Conservation (phyloP, 257 asterid genomes). For the Oldenlandia corymbosa region DNA sequence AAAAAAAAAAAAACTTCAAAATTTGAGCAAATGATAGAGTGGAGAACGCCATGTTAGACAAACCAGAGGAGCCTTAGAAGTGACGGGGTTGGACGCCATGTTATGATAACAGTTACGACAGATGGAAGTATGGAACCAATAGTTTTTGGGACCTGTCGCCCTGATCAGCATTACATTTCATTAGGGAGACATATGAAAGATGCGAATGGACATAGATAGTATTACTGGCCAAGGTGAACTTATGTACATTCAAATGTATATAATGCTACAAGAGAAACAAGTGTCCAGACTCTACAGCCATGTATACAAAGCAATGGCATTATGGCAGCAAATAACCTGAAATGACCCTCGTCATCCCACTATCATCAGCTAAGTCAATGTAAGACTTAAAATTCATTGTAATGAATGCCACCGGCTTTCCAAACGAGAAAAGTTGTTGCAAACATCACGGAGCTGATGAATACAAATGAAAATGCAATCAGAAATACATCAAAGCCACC, state of each 20-base stretch:
- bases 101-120: no score
- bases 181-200: background rate
- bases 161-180: background rate
- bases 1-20: no score
- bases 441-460: conserved; percentile 82
- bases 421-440: conserved; percentile 80
- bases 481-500: conserved; percentile 64
- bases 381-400: conserved; percentile 59
- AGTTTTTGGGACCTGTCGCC: no score
- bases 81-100: no score
- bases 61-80: no score
- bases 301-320: conserved; percentile 6
- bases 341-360: background rate
- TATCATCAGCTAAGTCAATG: no score
- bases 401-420: conserved; percentile 94
- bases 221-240: background rate
- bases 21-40: no score
- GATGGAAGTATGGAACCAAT: no score
- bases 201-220: background rate
- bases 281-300: background rate
- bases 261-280: background rate
- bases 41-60: no score
- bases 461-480: conserved; percentile 53
- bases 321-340: conserved; percentile 6
- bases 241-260: conserved; percentile 7